Conservation (phyloP, 805 yeast genomes). For the Peterozyma toletana region DNA sequence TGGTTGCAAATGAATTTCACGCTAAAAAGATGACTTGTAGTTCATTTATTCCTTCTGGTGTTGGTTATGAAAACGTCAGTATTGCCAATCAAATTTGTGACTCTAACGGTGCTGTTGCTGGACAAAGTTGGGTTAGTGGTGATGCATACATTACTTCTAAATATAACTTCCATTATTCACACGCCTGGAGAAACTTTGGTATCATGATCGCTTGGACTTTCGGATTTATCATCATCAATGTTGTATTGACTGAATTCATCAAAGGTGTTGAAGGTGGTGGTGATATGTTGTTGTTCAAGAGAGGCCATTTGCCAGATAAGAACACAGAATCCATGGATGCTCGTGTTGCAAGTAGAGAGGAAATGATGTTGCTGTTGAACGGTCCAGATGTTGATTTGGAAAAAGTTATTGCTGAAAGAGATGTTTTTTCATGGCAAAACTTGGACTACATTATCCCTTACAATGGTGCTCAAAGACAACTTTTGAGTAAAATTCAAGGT, state of each 20-base stretch:
- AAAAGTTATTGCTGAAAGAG: constrained; percentile 22
- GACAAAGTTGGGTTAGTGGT: constrained; percentile 48
- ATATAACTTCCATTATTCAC: constrained; percentile 38
- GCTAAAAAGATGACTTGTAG: constrained; percentile 23
- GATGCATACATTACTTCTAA: constrained; percentile 42
- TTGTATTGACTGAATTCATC: constrained; percentile 18
- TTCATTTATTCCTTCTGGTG: constrained; percentile 43
- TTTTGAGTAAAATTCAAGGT: constrained; percentile 63
- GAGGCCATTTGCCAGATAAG: constrained; percentile 26
- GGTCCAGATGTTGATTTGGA: constrained; percentile 11
- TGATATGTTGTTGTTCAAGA: constrained; percentile 31
- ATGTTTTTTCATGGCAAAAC: constrained; percentile 73
- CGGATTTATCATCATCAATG: constrained; percentile 12
- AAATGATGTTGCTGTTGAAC: constrained; percentile 18
- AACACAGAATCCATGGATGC: constrained; percentile 34
- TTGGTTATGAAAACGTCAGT: constrained; percentile 38
- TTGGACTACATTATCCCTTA: constrained; percentile 64
- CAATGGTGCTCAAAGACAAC: constrained; percentile 43
- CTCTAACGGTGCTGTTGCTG: constrained; percentile 45
- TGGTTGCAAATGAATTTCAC: constrained; percentile 30
- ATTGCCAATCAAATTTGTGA: constrained; percentile 40
- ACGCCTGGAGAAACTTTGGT: constrained; percentile 29
- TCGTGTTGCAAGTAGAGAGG: constrained; percentile 20
- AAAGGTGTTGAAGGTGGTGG: constrained; percentile 17
- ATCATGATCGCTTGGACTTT: constrained; percentile 17